Evolutionary conservation across 2,329 filamentous ascomycete genomes (phyloP).

Genomic region (Pseudocercospora musae): DNA sequence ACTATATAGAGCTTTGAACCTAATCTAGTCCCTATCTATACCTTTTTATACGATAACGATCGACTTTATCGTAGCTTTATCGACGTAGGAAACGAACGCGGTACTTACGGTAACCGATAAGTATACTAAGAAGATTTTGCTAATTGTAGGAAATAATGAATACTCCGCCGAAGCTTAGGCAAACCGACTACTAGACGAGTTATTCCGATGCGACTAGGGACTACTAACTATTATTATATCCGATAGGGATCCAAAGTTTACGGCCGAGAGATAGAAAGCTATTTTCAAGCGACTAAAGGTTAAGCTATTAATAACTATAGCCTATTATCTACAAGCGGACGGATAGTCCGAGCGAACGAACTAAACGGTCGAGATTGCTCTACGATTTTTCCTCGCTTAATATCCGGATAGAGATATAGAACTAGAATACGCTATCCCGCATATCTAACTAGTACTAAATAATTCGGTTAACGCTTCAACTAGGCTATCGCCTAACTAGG

Average conservation of each 20-base stretch:
- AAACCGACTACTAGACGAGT: neutral
- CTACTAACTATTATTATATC: slow-evolving; percentile 1
- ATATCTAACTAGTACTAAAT: too few species aligned
- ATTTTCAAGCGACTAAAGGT: neutral
- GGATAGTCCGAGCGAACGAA: slow-evolving; percentile 5
- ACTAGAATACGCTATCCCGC: too few species aligned
- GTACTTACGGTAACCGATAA: neutral
- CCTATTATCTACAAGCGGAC: slow-evolving; percentile 6
- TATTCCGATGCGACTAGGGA: neutral
- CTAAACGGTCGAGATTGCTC: slow-evolving; percentile 6
- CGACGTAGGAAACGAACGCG: neutral
- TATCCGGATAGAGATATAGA: neutral
- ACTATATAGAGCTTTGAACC: neutral
- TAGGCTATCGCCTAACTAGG: too few species aligned
- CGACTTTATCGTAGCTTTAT: slow-evolving; percentile 1
- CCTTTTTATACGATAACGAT: neutral
- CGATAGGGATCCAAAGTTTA: slow-evolving; percentile 6
- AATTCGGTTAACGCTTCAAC: too few species aligned
- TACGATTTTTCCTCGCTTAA: neutral
- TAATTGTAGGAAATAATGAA: neutral
- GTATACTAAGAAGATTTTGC: neutral
- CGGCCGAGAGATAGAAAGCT: neutral
- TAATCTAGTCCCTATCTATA: neutral
- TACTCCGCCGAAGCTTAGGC: neutral
- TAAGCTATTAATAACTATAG: neutral